phyloP scores from a whole-genome alignment of 345 rosid species.

The Gossypium longicalyx region DNA sequence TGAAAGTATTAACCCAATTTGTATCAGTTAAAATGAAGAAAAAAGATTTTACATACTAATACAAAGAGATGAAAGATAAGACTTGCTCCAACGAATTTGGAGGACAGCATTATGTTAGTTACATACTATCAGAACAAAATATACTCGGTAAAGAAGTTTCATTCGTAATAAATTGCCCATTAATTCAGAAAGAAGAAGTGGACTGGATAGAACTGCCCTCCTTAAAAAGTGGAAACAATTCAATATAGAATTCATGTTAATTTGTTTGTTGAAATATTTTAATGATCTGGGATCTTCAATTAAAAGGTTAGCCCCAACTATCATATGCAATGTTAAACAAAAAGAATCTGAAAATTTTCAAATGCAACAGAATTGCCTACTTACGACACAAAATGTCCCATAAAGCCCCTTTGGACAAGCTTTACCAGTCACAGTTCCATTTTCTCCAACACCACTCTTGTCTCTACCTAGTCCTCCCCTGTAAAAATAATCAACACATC shows the following conservation, averaged over 20 bases:
- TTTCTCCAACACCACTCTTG: conserved; percentile 54
- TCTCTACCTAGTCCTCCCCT: conserved; percentile 79
- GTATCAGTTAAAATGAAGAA: background rate
- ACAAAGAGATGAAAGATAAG: background rate
- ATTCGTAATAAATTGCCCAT: background rate
- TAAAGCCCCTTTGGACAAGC: conserved; percentile 92
- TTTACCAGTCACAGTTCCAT: conserved; percentile 82
- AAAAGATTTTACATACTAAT: background rate
- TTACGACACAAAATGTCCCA: conserved; percentile 86
- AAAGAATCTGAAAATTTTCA: background rate
- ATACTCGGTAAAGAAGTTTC: background rate
- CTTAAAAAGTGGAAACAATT: background rate
- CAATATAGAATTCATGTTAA: background rate
- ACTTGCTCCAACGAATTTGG: background rate
- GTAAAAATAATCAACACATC: conserved; percentile 16
- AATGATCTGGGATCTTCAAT: background rate
- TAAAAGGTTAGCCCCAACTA: background rate
- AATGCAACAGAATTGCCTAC: background rate
- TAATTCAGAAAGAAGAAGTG: background rate
- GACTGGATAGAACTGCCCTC: too few species aligned
- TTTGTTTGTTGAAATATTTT: background rate
- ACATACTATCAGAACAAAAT: background rate
- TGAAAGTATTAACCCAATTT: background rate
- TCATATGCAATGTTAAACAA: background rate
- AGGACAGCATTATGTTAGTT: background rate